A percentile compares a stretch with the other conserved stretches of the same genome.
Evolutionary conservation across 2,329 filamentous ascomycete species (phyloP).

Genomic region (Beauveria asiatica): DNA sequence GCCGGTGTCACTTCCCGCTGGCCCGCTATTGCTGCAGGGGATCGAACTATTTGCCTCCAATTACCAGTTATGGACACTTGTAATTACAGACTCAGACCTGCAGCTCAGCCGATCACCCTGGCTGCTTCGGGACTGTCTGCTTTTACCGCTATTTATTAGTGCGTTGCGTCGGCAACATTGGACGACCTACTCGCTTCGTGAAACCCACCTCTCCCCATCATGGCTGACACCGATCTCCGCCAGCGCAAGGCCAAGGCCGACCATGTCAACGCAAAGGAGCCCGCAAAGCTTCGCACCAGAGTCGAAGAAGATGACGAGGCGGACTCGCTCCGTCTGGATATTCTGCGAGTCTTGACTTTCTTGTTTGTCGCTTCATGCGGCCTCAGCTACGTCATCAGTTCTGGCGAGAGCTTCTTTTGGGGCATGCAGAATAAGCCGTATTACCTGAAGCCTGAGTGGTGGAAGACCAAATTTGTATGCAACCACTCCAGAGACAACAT

Average conservation of each 20-base stretch:
- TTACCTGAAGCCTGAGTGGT: conserved; percentile 49
- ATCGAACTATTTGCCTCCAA: not conserved
- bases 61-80: conserved; percentile 2
- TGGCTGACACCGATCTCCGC: conserved; percentile 33
- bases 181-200: not conserved
- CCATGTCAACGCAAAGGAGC: conserved; percentile 8
- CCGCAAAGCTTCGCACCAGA: not conserved
- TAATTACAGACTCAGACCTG: conserved; percentile 6
- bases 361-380: conserved; percentile 57
- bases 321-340: conserved; percentile 50
- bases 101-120: not conserved
- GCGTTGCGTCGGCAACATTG: not conserved
- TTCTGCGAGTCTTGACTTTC: conserved; percentile 61
- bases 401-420: conserved; percentile 63
- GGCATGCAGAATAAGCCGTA: conserved; percentile 51
- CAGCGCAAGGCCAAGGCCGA: conserved; percentile 33
- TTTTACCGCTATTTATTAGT: not conserved
- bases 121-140: not conserved
- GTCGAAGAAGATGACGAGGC: conserved; percentile 47
- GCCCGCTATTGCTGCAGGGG: conserved; percentile 3
- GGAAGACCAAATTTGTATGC: conserved; percentile 55
- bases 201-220: conserved; percentile 15
- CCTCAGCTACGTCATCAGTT: conserved; percentile 68
- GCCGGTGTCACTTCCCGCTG: not conserved
- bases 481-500: not conserved